These are phyloP conservation scores for Cryphonectria japonica DNA, from an alignment of 2,329 filamentous ascomycete genomes.

Conservation along the genomic window DNA sequence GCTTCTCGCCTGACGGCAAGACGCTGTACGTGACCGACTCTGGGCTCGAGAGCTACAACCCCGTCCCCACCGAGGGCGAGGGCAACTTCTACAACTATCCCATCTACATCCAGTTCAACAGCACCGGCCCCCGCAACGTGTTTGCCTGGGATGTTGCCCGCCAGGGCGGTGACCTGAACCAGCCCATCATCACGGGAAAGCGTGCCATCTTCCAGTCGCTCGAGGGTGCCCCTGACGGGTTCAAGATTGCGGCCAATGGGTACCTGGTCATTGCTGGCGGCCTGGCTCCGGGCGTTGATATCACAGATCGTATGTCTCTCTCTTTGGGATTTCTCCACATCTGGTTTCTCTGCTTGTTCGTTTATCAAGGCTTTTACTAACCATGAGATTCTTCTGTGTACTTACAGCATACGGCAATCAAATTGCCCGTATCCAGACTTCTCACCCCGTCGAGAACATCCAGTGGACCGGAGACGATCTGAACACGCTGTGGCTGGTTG, in stretches of 20 bases:
- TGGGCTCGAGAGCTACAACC: conserved; percentile 1
- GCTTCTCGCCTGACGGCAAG: conserved; percentile 5
- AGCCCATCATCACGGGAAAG: conserved; percentile 4
- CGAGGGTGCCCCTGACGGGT: conserved; percentile 1
- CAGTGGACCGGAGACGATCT: not conserved
- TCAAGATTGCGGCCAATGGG: not conserved
- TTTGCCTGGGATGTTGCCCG: conserved; percentile 6
- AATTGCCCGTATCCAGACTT: conserved; percentile 5
- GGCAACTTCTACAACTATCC: conserved; percentile 8
- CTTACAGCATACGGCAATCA: not conserved
- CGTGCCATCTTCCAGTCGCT: conserved; percentile 5
- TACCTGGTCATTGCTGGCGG: conserved; percentile 5
- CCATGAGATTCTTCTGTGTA: too few relatives aligned
- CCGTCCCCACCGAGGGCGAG: not conserved
- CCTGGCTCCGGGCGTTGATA: not conserved
- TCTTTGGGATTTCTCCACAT: not conserved
- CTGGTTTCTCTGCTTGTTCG: not conserved
- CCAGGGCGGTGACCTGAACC: conserved; percentile 2
- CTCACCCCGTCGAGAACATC: conserved; percentile 5
- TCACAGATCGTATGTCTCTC: not conserved
- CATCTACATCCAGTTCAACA: conserved; percentile 10
- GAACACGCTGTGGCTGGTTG: conserved; percentile 1
- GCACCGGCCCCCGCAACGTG: conserved; percentile 2
- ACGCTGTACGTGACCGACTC: conserved; percentile 8
- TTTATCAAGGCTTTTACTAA: not conserved